phyloP scores from a whole-genome alignment of 805 yeast genomes.

The Maudiozyma bulderi region DNA sequence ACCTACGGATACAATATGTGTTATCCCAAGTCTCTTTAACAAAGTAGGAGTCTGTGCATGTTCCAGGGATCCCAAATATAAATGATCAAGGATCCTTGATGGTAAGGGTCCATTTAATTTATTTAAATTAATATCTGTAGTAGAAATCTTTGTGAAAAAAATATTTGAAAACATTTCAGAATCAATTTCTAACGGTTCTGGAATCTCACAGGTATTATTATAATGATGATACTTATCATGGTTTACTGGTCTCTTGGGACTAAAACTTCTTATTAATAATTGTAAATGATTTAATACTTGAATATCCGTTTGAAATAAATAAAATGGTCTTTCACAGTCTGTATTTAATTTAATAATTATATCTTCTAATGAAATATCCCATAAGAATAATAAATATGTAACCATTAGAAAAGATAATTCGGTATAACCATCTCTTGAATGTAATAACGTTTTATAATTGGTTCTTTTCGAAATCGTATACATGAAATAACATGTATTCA shows the following conservation, averaged over 20 bases:
- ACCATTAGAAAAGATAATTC: conserved; percentile 73
- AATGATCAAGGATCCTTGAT: conserved; percentile 69
- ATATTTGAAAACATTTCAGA: conserved; percentile 29
- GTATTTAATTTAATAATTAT: conserved; percentile 58
- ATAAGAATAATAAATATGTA: conserved; percentile 61
- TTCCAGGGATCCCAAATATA: conserved; percentile 72
- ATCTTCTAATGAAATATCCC: conserved; percentile 49
- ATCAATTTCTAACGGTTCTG: conserved; percentile 14
- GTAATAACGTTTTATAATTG: conserved; percentile 43
- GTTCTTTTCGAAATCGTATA: conserved; percentile 20
- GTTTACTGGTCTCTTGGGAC: conserved; percentile 37
- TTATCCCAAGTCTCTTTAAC: conserved; percentile 55
- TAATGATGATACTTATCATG: neutral
- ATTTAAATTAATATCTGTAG: conserved; percentile 19
- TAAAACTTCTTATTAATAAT: conserved; percentile 45
- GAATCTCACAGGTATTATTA: neutral
- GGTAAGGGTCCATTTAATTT: conserved; percentile 62
- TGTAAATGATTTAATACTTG: conserved; percentile 56
- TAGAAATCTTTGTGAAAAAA: conserved; percentile 22
- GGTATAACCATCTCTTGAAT: conserved; percentile 87
- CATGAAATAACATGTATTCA: conserved; percentile 52
- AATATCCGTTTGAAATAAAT: conserved; percentile 71
- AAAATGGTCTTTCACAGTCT: conserved; percentile 67
- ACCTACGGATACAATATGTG: conserved; percentile 76
- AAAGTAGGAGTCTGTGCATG: conserved; percentile 72